Evolutionary conservation across 768 basidiomycete species (phyloP).

Genomic region (Hemileccinum impolitum): DNA sequence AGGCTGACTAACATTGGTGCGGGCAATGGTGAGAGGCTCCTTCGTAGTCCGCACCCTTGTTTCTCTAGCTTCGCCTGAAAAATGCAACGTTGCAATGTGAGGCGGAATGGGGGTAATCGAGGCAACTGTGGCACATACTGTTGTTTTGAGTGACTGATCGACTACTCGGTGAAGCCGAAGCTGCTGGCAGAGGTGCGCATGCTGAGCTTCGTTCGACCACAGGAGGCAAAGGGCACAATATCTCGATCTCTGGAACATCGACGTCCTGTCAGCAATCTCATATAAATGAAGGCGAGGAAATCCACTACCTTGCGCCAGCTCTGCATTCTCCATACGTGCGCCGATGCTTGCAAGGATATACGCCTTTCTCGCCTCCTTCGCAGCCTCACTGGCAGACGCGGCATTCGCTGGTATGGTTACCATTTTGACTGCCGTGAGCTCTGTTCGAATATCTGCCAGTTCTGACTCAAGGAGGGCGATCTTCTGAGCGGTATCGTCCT

Average conservation of each 20-base stretch:
- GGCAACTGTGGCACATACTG: constrained; percentile 4
- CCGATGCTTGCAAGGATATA: constrained; percentile 2
- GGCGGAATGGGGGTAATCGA: neutral
- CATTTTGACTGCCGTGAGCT: constrained; percentile 12
- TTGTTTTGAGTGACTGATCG: neutral
- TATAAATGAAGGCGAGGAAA: neutral
- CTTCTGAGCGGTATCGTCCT: constrained; percentile 17
- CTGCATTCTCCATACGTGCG: neutral
- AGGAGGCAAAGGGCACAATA: neutral
- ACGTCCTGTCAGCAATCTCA: neutral
- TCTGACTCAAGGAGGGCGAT: constrained; percentile 16
- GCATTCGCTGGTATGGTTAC: neutral
- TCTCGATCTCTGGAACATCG: constrained; percentile 1
- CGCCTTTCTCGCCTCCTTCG: constrained; percentile 4
- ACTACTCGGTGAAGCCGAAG: neutral
- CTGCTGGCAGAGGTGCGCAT: neutral
- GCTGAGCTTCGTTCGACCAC: neutral
- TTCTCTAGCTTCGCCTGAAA: constrained; percentile 1
- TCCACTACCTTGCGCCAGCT: constrained; percentile 3
- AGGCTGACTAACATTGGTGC: constrained; percentile 2
- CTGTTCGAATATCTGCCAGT: constrained; percentile 4
- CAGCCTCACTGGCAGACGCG: neutral
- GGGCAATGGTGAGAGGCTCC: neutral
- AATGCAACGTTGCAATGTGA: neutral
- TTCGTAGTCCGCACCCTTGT: neutral